phyloP scores from a whole-genome alignment of 768 basidiomycete genomes.

The Phlegmacium glaucopus region DNA sequence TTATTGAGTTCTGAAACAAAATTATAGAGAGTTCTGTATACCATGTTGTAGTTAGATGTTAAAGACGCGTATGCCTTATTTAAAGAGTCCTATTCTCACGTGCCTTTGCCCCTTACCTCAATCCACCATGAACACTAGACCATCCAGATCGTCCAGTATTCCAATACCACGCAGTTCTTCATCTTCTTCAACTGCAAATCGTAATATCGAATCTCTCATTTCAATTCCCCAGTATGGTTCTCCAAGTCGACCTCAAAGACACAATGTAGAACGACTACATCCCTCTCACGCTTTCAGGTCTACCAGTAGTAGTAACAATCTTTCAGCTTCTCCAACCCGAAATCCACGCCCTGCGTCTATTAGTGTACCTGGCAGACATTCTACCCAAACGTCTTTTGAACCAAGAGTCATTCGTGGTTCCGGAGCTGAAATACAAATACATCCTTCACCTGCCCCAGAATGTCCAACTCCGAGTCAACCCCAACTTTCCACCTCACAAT shows the following conservation, averaged over 20 bases:
- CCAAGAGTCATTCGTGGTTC: conserved; percentile 66
- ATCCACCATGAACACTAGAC: conserved; percentile 33
- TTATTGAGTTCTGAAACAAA: background rate
- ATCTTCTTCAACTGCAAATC: conserved; percentile 42
- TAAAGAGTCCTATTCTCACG: background rate
- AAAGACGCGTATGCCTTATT: conserved; percentile 4
- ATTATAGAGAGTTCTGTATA: background rate
- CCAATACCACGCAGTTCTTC: conserved; percentile 55
- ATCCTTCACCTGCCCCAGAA: conserved; percentile 30
- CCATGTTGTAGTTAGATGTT: conserved; percentile 3
- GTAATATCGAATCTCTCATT: conserved; percentile 64
- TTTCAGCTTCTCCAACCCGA: conserved; percentile 42
- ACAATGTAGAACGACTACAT: conserved; percentile 30
- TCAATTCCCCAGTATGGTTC: conserved; percentile 49
- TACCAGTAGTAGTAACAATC: conserved; percentile 19
- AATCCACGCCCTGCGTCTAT: conserved; percentile 31
- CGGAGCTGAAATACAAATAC: conserved; percentile 6
- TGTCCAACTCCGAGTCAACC: conserved; percentile 33
- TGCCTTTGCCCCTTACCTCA: background rate
- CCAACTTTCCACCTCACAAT: conserved; percentile 28
- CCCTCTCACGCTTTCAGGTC: conserved; percentile 29
- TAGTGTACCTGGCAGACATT: conserved; percentile 27
- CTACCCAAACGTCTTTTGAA: conserved; percentile 40
- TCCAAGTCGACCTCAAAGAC: conserved; percentile 22
- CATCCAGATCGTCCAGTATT: conserved; percentile 63